Evolutionary conservation across 2,329 filamentous ascomycete species (phyloP), one percentile per base, ranked within the genome.

Genomic region (Aspergillus pseudoglaucus): DNA sequence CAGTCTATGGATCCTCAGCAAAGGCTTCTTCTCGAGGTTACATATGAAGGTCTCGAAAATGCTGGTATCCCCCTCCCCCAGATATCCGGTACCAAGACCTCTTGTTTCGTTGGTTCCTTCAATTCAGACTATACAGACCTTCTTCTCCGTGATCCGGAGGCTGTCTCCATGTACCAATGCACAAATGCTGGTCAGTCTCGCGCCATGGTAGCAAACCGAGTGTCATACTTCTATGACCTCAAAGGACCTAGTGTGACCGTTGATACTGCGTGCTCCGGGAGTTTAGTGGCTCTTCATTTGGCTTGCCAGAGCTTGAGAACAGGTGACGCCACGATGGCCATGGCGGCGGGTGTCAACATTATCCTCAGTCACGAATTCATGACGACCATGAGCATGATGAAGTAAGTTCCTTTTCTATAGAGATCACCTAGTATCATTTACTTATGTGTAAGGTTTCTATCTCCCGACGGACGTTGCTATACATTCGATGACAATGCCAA

Each of bases 401-500:
- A 53, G 51, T 54, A 32, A 8, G 44, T 6, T 6, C 20, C 17
- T 32, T 3, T 3, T 1, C 3, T 7, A n/a, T 2, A 7, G 7
- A 18, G 9, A 5, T 0, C 32, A 2, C 1, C 14, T 6, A 17
- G 27, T 55, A 20, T 22, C 3, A 22, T 22, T 22, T 6, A 22
- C 22, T 22, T 6, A 54, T 23, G 18, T 3, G 1, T 9, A 8
- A 60, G 54, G 5, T 57, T 66, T 17, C 51, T 66, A 3, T 64
- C 59, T 9, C 54, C 59, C 7, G 59, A 64, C 30, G 59, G 63
- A 2, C 52, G 46, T 17, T 68, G 59, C 25, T 51, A 63, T 20
- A 62, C 56, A 2, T 72, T 68, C 44, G 74, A 75, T 47, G 52
- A 63, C 6, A 54, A 60, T 9, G 73, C 69, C 0, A 65, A 70